A percentile compares a stretch with the other conserved stretches of the same genome.
phyloP scores from a whole-genome alignment of 2,329 filamentous ascomycete species.

The Scorias spongiosa region DNA sequence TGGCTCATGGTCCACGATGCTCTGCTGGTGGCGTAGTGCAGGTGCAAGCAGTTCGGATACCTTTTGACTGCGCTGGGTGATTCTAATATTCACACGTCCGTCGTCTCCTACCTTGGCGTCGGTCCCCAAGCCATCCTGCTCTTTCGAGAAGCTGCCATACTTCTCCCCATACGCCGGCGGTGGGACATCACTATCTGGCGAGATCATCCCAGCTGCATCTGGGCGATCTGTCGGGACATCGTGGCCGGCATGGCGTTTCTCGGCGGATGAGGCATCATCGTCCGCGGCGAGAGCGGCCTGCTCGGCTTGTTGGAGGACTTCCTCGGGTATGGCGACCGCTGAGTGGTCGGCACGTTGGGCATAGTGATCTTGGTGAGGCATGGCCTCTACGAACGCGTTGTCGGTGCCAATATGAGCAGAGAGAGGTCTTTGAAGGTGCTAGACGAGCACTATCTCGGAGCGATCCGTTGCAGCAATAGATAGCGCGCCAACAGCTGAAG shows the following conservation, averaged over 20 bases:
- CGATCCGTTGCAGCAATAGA: no score
- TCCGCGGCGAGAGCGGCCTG: background rate
- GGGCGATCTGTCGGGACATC: slow-evolving; percentile 3
- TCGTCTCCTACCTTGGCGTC: slow-evolving; percentile 38
- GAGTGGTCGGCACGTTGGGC: background rate
- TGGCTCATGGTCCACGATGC: slow-evolving; percentile 31
- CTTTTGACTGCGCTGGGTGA: slow-evolving; percentile 53
- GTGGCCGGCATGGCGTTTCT: slow-evolving; percentile 3
- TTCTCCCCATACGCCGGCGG: slow-evolving; percentile 26
- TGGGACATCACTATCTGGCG: slow-evolving; percentile 14
- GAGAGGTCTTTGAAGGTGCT: no score
- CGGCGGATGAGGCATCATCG: background rate
- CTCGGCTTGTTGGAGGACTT: background rate
- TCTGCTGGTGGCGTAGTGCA: slow-evolving; percentile 42
- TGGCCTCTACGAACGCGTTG: background rate
- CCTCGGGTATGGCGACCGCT: background rate
- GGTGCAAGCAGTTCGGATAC: slow-evolving; percentile 54
- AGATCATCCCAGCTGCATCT: slow-evolving; percentile 1
- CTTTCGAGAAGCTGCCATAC: slow-evolving; percentile 22
- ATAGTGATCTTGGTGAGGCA: background rate
- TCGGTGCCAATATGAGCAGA: no score
- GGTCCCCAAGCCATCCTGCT: slow-evolving; percentile 25
- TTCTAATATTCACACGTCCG: slow-evolving; percentile 65
- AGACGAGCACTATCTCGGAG: no score
- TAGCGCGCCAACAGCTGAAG: no score